Evolutionary conservation across 495 filamentous ascomycete species (phyloP), one percentile per base, ranked within the genome.

Genomic region (Xylaria curta): DNA sequence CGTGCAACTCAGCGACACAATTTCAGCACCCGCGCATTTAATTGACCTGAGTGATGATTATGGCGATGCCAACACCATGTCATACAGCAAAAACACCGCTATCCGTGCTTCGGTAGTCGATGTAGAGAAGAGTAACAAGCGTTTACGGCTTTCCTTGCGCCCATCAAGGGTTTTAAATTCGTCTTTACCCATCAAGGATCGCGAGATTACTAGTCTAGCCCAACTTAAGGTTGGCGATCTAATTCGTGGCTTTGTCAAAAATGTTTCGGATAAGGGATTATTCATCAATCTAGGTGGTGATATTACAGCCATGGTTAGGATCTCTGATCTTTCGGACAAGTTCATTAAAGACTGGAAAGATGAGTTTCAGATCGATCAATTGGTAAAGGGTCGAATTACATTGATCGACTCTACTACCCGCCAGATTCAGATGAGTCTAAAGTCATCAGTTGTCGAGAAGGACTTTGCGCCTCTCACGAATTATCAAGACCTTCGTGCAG

Each of bases 321-420:
- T 98, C 60, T 91, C 91, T 13, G 94, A 98, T 76, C 89, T 98
- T 21, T 97, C 95, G 0, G 95, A 99, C 78, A 87, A 87, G 4
- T 98, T 89, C 78, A 84, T 98, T 75, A 98, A 98, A 81, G 93
- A 98, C 60, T 99, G 96, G 96, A 97, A 97, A 83, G 87, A 91
- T n/a, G 81, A 88, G 19, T 97, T 94, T 82, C 88, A 95, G 72
- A 81, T 92, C 44, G 93, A 94, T 76, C 94, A 98, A 80, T 85
- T 99, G 21, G 93, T 99, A 36, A 94, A 91, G 80, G 96, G 94
- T 61, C 93, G 93, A 59, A 85, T 99, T 75, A 89, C 91, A 31
- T 79, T 87, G 4, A 87, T 93, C 5, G 89, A 97, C 71, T 69
- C 82, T 13, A 82, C 81, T 66, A 79, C 89, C n/a, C 87, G 89